Evolutionary conservation across 2,329 filamentous ascomycete species (phyloP).

Genomic region (Allantophomopsis cytisporea): DNA sequence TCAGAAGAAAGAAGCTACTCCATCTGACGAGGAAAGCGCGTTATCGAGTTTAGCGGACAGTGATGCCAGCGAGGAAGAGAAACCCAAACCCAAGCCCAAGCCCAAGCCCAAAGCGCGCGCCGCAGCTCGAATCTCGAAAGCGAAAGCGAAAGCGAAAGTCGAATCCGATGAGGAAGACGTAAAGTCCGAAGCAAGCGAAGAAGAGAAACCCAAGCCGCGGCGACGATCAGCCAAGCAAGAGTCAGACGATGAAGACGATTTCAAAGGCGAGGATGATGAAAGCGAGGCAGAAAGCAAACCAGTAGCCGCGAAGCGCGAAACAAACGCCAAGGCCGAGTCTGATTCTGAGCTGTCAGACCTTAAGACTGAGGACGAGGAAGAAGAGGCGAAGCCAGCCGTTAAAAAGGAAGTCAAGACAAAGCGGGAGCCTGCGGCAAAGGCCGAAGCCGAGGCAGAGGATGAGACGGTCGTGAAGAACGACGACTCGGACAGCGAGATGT

Average conservation of each 20-base stretch:
- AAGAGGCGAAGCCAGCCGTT: slow-evolving; percentile 9
- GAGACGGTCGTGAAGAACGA: slow-evolving; percentile 5
- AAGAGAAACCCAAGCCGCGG: neutral
- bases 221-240: neutral
- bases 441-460: slow-evolving; percentile 15
- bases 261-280: neutral
- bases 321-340: neutral
- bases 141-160: slow-evolving; percentile 12
- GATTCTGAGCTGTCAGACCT: slow-evolving; percentile 7
- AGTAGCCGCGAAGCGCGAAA: neutral
- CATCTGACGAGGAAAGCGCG: slow-evolving; percentile 7
- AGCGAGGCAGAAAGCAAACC: neutral
- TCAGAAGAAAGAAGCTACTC: slow-evolving; percentile 15
- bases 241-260: neutral
- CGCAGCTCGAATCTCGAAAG: slow-evolving; percentile 8
- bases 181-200: neutral
- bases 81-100: slow-evolving; percentile 41
- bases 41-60: slow-evolving; percentile 6
- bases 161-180: slow-evolving; percentile 4
- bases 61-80: slow-evolving; percentile 30
- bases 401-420: slow-evolving; percentile 10
- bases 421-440: slow-evolving; percentile 7
- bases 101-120: slow-evolving; percentile 10
- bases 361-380: slow-evolving; percentile 15
- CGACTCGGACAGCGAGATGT: slow-evolving; percentile 36